Evolutionary conservation across 83 land plant species (phyloP), one percentile per base, ranked within the genome.

Genomic region (Isoetes engelmannii): DNA sequence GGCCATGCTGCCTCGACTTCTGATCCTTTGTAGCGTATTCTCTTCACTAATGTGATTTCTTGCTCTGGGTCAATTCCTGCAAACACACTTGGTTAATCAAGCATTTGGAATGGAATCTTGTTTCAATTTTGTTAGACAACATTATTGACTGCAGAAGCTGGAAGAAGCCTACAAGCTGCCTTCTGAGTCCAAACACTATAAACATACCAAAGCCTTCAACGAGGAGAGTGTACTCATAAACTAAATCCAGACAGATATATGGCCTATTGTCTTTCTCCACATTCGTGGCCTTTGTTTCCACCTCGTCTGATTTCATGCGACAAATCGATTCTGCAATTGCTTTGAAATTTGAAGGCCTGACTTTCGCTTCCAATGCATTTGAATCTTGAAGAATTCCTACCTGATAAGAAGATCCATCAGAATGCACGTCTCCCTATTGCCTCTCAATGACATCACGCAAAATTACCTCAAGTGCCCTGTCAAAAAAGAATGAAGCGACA

Each of bases 1-100:
- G 99, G 94, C 99, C 99, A 95, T 42, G 99, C 99, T 15, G 99
- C 97, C 78, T 92, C 99, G 47, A 92, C 94, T 9, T 58, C 73
- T 6, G 72, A 65, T 54, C 88, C 81, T n/a, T 74, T 67, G 68
- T 91, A 95, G 68, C 79, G 65, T 48, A 95, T 84, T 75, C 89
- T 69, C 79, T 95, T 95, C 71, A 95, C 96, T 76, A 95, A 62
- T 17, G 97, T 95, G 56, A 95, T 85, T 63, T 86, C 81, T 71
- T 85, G 79, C 65, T 63, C 69, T 57, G 81, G 83, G 68, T 85
- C 83, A 45, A 95, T 64, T 20, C 74, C 97, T 92, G 85, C 51
- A 20, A 65, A 48, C 6, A 57, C 71, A 63, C 21, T 56, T 21
- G 43, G 46, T 47, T 12, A 43, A 61, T n/a, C 71, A 43, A 41